A percentile compares a stretch with the other conserved stretches of the same genome.
Conservation (phyloP, 306 rosid genomes). For the Glycyrrhiza uralensis region DNA sequence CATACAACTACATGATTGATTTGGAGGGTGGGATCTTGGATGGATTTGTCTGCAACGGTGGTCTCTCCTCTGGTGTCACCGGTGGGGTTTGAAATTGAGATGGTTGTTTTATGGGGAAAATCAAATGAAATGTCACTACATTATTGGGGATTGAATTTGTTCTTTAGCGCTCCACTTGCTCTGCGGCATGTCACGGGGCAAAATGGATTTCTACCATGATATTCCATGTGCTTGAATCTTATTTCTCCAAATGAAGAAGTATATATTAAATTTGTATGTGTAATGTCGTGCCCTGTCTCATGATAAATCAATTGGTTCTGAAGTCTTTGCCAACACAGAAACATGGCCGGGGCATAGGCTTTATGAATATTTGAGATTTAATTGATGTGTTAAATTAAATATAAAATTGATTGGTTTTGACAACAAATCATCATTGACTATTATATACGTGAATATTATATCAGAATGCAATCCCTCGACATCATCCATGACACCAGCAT, state of each 20-base stretch:
- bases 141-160: background rate
- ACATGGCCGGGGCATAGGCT: background rate
- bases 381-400: background rate
- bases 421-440: too few relatives aligned
- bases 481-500: too few relatives aligned
- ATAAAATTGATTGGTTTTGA: too few relatives aligned
- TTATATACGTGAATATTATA: too few relatives aligned
- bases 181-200: slow-evolving; percentile 37
- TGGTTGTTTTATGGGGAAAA: slow-evolving; percentile 11
- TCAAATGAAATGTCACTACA: slow-evolving; percentile 19
- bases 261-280: background rate
- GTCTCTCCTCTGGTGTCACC: too few relatives aligned
- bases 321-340: background rate
- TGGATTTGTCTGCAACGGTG: too few relatives aligned
- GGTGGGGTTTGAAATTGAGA: too few relatives aligned
- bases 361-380: background rate
- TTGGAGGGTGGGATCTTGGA: slow-evolving; percentile 18
- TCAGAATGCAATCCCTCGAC: too few relatives aligned
- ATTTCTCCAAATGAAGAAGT: background rate
- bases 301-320: background rate
- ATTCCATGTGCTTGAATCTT: slow-evolving; percentile 18
- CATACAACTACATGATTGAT: too few relatives aligned
- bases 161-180: background rate
- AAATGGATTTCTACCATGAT: background rate
- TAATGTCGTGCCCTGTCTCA: background rate